Base-by-base conservation (phyloP, 257 asterid species). In the Solanum pinnatisectum region DNA sequence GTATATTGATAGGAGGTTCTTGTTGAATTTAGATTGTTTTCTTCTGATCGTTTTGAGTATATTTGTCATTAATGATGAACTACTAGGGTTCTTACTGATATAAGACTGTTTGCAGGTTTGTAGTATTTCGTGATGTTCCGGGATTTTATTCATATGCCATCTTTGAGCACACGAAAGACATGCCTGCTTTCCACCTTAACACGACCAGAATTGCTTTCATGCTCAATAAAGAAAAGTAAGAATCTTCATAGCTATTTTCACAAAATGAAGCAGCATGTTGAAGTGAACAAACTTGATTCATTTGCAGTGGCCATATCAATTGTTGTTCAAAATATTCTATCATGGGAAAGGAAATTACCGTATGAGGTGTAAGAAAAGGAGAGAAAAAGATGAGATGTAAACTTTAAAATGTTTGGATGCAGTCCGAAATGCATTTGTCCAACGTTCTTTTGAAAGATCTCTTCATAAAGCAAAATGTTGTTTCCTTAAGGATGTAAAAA, bases 1-100 rank as follows among this genome's bases (percentile, higher is more conserved):
- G 59, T 90, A 92, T 86, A 95, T 95, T 70, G 97, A 95, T 85
- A 94, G 93, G 89, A 94, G 98, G 98, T 89, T 59, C 79, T 18
- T 63, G 32, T 63, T 6, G n/a, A 42, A 27, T 11, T 44, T 32
- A 6, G 22, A 4, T 46, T 8, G 4, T 60, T 14, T 86, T 20
- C 44, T 81, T 30, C 4, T 81, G 15, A 42, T 5, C 6, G 16
- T 42, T 36, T 40, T 15, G 16, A 81, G n/a, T 44, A 27, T 10
- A 46, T 27, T 81, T 7, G 10, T 81, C 85, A 9, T 44, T 44
- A 79, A 46, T 42, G 84, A 42, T 15, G 5, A 8, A 16, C 67
- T 5, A 46, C 40, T 81, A 23, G 59, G 59, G 16, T 81, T 46
- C 40, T 1, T 15, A 81, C 85, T 81, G 88, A 30, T 68, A 13